Conservation (phyloP, 352 stramenopile genomes). For the Hyaloperonospora brassicae region DNA sequence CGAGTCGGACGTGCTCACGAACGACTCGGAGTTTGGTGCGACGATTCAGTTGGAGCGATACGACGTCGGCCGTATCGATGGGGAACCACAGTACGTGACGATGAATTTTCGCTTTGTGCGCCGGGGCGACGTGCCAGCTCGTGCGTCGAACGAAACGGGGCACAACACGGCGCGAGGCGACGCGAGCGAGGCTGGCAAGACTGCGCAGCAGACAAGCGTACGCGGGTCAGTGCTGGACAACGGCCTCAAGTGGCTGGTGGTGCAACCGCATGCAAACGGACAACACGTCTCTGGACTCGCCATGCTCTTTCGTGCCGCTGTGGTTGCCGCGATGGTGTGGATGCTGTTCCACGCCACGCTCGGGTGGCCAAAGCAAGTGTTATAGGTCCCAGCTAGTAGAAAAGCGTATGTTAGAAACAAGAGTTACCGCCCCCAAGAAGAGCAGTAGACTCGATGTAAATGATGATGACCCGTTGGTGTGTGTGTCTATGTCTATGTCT, state of each 20-base stretch:
- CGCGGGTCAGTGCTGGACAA: conserved; percentile 5
- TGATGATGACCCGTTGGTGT: conserved; percentile 15
- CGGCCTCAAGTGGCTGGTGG: conserved; percentile 27
- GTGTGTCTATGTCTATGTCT: too few relatives aligned
- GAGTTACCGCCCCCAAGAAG: conserved; percentile 15
- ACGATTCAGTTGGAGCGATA: conserved; percentile 46
- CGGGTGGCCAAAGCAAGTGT: conserved; percentile 19
- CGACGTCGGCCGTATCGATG: conserved; percentile 20
- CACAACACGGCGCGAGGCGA: conserved; percentile 6
- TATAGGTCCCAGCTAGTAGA: conserved; percentile 17
- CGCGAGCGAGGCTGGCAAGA: conserved; percentile 11
- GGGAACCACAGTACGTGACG: conserved; percentile 31
- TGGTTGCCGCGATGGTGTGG: conserved; percentile 33
- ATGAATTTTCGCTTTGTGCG: conserved; percentile 31
- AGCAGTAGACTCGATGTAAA: conserved; percentile 27
- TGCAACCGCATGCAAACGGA: conserved; percentile 24
- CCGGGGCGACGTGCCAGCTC: conserved; percentile 11
- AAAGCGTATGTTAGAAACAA: conserved; percentile 6
- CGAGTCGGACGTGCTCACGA: conserved; percentile 36
- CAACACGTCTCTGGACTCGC: conserved; percentile 21
- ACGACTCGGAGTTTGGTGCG: conserved; percentile 29
- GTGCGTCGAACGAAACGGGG: conserved; percentile 22
- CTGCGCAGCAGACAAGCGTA: background rate
- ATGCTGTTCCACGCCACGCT: conserved; percentile 25
- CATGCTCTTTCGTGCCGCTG: conserved; percentile 33